A percentile compares a stretch with the other conserved stretches of the same genome.
Evolutionary conservation across 768 basidiomycete genomes (phyloP).

Genomic region (Coprinellus aureogranulatus): DNA sequence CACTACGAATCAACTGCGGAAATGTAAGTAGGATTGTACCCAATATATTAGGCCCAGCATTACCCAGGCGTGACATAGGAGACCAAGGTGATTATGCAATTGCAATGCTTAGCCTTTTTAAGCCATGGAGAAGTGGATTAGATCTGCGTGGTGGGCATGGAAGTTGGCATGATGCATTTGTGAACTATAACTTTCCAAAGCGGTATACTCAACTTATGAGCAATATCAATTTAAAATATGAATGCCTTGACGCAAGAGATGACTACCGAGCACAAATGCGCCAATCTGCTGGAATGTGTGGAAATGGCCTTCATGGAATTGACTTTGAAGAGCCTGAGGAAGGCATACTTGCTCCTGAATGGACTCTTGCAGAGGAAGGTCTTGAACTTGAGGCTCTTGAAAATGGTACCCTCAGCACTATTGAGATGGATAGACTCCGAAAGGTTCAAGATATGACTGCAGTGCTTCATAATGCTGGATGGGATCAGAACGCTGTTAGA

Average conservation of each 20-base stretch:
- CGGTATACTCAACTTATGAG: conserved; percentile 15
- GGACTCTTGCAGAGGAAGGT: no score
- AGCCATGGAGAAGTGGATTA: conserved; percentile 28
- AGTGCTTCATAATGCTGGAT: no score
- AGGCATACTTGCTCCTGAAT: no score
- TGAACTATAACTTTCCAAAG: conserved; percentile 5
- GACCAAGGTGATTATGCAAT: conserved; percentile 30
- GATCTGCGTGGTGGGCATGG: conserved; percentile 21
- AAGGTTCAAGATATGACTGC: no score
- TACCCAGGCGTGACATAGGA: conserved; percentile 29
- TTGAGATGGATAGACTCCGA: no score
- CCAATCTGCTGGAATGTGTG: conserved; percentile 14
- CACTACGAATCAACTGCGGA: neutral
- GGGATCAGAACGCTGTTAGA: no score
- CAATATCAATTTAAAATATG: conserved; percentile 24
- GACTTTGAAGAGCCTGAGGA: neutral
- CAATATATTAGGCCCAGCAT: conserved; percentile 27
- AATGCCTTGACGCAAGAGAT: conserved; percentile 26
- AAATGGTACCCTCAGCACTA: no score
- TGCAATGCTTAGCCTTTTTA: conserved; percentile 32
- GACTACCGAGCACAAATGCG: no score
- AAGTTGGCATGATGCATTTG: conserved; percentile 24
- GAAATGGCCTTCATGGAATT: neutral
- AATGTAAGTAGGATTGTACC: conserved; percentile 13
- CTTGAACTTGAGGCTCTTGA: no score